Base-by-base conservation (phyloP, 176 grass and related monocot genomes). In the Chloris gayana region DNA sequence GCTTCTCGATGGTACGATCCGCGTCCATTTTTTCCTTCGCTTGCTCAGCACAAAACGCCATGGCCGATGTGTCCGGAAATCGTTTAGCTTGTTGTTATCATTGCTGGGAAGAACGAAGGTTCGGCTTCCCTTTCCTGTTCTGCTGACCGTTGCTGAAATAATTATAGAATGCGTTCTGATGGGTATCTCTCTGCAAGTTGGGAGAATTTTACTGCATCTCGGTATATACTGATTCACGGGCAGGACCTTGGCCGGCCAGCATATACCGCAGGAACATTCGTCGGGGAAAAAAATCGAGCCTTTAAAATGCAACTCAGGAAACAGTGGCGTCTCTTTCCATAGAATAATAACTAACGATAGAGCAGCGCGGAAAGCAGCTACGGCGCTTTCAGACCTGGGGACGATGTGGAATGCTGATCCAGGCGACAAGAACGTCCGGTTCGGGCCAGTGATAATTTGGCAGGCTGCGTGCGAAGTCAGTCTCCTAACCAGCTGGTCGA, bases 351-450 rank as follows among this genome's bases (percentile, higher is more conserved):
- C 54, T 1, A 49, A 15, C 18, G 26, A 42, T 30, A 24, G 24
- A 68, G 49, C 14, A 69, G 49, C 15, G 9, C 39, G 64, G 33
- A 67, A 69, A 39, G 64, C 32, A 51, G 24, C 33, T 46, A 22
- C 49, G 24, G 39, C 65, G 65, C 56, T 59, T 72, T 72, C 67
- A 62, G 14, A n/a, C 53, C 3, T 11, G 27, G 67, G 49, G 67
- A 24, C 34, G 79, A 82, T 25, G 4, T 35, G 56, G 53, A 82
- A 22, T 34, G 54, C 79, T 72, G 56, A 72, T 72, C 79, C 67
- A 39, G 38, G 19, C 0, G 51, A 80, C 41, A 80, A 49, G 35
- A 61, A 13, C 27, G 9, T n/a, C 53, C 54, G 12, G 21, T 2
- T 12, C 11, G 25, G 49, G 50, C 56, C 65, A 30, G 0, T 62